Conservation (phyloP, 2,329 filamentous ascomycete species). For the Xylaria sp. region DNA sequence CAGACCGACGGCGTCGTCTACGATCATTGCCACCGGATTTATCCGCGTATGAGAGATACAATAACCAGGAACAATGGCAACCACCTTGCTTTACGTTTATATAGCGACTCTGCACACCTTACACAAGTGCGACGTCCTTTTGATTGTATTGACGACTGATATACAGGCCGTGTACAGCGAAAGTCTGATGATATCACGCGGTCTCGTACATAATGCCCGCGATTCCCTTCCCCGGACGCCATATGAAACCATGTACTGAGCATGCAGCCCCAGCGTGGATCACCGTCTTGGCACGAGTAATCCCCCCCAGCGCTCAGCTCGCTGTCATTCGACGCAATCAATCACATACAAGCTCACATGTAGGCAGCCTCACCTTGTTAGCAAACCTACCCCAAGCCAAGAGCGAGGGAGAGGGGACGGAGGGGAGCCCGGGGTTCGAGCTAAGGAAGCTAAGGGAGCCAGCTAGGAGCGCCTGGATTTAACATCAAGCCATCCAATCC, state of each 20-base stretch:
- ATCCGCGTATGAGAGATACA: background rate
- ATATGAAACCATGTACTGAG: constrained; percentile 36
- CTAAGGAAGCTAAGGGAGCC: background rate
- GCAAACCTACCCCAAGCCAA: constrained; percentile 26
- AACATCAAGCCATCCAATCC: constrained; percentile 6
- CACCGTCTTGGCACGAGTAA: constrained; percentile 34
- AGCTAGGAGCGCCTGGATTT: constrained; percentile 4
- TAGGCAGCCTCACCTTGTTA: constrained; percentile 25
- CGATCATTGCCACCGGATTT: background rate
- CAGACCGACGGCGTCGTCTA: background rate
- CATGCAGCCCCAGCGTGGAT: constrained; percentile 21
- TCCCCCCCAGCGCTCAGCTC: constrained; percentile 30
- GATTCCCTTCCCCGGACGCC: constrained; percentile 30
- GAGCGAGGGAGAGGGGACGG: constrained; percentile 11
- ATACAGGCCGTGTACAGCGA: background rate
- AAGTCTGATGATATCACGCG: constrained; percentile 41
- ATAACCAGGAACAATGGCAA: background rate
- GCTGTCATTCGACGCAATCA: constrained; percentile 25
- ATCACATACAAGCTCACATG: constrained; percentile 33
- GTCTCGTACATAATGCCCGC: constrained; percentile 43
- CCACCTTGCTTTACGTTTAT: background rate
- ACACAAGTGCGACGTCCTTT: background rate
- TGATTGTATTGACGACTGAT: constrained; percentile 5
- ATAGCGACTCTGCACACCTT: background rate
- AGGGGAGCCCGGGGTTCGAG: background rate